These are phyloP conservation scores for Penicillium egyptiacum DNA, from an alignment of 495 filamentous ascomycete species.

Conservation along the genomic window DNA sequence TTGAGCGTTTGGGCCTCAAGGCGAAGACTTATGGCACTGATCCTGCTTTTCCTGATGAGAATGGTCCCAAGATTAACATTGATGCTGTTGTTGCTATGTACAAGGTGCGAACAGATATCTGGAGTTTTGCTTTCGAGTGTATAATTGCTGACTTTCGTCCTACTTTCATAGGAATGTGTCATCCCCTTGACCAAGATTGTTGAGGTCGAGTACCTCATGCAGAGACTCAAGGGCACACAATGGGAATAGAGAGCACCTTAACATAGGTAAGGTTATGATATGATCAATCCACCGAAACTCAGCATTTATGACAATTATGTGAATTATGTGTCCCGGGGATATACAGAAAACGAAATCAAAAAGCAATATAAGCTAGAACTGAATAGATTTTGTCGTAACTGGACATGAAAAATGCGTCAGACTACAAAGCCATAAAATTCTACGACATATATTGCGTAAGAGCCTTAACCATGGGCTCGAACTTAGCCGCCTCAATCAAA, in stretches of 20 bases:
- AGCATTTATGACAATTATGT: slow-evolving; percentile 8
- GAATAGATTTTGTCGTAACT: slow-evolving; percentile 28
- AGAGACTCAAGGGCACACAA: slow-evolving; percentile 71
- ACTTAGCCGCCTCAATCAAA: slow-evolving; percentile 68
- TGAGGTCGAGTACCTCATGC: slow-evolving; percentile 97
- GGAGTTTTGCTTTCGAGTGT: not conserved
- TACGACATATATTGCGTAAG: slow-evolving; percentile 67
- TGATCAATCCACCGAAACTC: slow-evolving; percentile 14
- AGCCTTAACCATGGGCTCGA: slow-evolving; percentile 67
- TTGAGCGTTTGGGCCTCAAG: slow-evolving; percentile 85
- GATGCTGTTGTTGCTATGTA: slow-evolving; percentile 96
- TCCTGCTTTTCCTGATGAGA: slow-evolving; percentile 63
- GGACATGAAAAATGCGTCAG: slow-evolving; percentile 26
- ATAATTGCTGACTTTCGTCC: slow-evolving; percentile 23
- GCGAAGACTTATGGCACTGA: slow-evolving; percentile 94
- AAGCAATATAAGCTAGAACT: slow-evolving; percentile 16
- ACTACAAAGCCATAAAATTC: slow-evolving; percentile 15
- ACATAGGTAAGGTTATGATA: slow-evolving; percentile 30
- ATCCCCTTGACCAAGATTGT: slow-evolving; percentile 97
- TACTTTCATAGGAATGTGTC: slow-evolving; percentile 68
- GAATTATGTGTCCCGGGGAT: not conserved
- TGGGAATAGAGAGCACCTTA: slow-evolving; percentile 49
- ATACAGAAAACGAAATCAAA: slow-evolving; percentile 10
- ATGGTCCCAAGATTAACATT: slow-evolving; percentile 76
- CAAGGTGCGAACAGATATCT: slow-evolving; percentile 50